A percentile compares a stretch with the other conserved stretches of the same genome.
phyloP scores from a whole-genome alignment of 2,329 filamentous ascomycete genomes.

The Emericellopsis cladophorae region DNA sequence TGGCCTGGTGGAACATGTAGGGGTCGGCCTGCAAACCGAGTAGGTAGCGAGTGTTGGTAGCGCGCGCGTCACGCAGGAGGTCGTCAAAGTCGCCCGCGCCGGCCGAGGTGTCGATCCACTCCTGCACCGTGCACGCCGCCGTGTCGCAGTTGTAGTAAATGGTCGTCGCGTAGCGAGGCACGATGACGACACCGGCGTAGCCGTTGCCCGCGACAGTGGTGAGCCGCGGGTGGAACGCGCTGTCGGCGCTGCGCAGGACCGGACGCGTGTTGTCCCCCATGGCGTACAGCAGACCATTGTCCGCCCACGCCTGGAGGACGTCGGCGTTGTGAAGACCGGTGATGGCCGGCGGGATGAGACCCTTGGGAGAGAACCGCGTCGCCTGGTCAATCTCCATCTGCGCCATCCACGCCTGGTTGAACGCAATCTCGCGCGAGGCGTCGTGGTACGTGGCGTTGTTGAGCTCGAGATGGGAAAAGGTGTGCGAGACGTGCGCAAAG shows the following conservation, averaged over 20 bases:
- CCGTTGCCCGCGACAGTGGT: conserved; percentile 38
- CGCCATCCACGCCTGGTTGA: conserved; percentile 46
- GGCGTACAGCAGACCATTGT: conserved; percentile 44
- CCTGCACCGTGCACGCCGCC: conserved; percentile 39
- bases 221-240: conserved; percentile 40
- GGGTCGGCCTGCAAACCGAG: conserved; percentile 40
- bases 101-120: conserved; percentile 47
- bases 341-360: conserved; percentile 50
- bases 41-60: conserved; percentile 42
- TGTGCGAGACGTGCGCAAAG: conserved; percentile 49
- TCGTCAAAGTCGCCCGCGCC: conserved; percentile 39
- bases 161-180: conserved; percentile 46
- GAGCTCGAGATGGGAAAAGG: conserved; percentile 45
- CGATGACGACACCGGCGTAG: conserved; percentile 40
- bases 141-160: conserved; percentile 55
- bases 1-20: conserved; percentile 54
- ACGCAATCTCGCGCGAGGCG: conserved; percentile 41
- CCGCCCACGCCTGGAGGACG: conserved; percentile 43
- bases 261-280: conserved; percentile 53
- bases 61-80: conserved; percentile 35
- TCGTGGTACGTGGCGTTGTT: conserved; percentile 49
- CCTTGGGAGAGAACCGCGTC: conserved; percentile 33
- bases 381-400: conserved; percentile 35
- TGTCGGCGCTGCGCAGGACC: conserved; percentile 35
- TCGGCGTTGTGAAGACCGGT: conserved; percentile 54